These are phyloP conservation scores for Tylopilus balloui DNA, from an alignment of 768 basidiomycete species.

Conservation along the genomic window DNA sequence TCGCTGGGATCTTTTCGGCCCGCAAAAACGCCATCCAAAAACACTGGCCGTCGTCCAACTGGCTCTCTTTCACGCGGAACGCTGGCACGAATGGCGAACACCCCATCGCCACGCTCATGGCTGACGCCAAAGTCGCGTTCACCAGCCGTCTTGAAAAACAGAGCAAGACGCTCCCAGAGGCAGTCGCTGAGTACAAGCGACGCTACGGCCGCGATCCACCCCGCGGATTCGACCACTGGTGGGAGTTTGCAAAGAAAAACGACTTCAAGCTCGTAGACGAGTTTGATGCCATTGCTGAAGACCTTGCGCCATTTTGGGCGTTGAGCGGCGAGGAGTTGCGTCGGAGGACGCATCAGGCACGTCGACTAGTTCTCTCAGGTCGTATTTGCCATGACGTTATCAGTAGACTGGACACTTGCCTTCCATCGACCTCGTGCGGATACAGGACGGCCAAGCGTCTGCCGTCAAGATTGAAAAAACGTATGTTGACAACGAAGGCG, in stretches of 20 bases:
- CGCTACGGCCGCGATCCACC: conserved; percentile 81
- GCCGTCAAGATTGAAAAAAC: conserved; percentile 54
- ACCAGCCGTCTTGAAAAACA: conserved; percentile 63
- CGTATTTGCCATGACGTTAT: neutral
- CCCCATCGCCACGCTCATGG: conserved; percentile 84
- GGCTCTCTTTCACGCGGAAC: conserved; percentile 8
- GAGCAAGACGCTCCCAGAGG: conserved; percentile 73
- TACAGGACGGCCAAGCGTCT: conserved; percentile 57
- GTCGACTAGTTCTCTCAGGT: neutral
- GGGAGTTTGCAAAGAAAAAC: conserved; percentile 68
- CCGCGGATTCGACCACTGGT: conserved; percentile 90
- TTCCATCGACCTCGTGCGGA: conserved; percentile 80
- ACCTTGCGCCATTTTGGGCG: conserved; percentile 82
- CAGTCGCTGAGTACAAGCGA: conserved; percentile 76
- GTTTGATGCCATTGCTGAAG: conserved; percentile 71
- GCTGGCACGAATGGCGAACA: conserved; percentile 52
- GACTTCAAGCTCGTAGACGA: conserved; percentile 83
- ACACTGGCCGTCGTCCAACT: too few species aligned
- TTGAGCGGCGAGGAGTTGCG: conserved; percentile 70
- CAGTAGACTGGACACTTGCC: conserved; percentile 69
- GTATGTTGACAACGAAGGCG: conserved; percentile 62
- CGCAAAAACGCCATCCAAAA: conserved; percentile 20
- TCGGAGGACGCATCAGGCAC: conserved; percentile 54
- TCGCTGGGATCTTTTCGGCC: conserved; percentile 44
- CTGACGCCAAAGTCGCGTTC: conserved; percentile 75